These are phyloP conservation scores for Knoxdaviesia proteae DNA, from an alignment of 2,329 filamentous ascomycete genomes.

Conservation along the genomic window DNA sequence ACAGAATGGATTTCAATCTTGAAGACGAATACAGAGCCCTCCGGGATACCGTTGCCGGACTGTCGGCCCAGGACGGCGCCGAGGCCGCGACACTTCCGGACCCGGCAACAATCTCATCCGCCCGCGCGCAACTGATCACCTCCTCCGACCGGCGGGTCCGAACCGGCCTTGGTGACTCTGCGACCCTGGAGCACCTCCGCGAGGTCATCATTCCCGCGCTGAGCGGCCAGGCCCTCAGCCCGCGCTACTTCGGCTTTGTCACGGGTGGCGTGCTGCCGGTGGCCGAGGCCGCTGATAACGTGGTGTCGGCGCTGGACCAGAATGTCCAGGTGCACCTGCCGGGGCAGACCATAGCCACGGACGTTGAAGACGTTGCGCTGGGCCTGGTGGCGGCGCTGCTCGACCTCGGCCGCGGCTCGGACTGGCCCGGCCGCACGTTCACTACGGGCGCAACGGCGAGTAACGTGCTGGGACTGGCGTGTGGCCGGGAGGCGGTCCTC, in stretches of 20 bases:
- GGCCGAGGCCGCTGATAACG: slow-evolving; percentile 61
- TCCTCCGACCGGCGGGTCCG: not conserved
- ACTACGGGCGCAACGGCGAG: slow-evolving; percentile 49
- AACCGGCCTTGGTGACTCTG: not conserved
- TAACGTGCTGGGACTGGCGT: slow-evolving; percentile 59
- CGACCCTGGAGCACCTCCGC: slow-evolving; percentile 18
- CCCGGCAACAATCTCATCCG: not conserved
- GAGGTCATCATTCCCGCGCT: slow-evolving; percentile 34
- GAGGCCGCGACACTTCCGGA: not conserved
- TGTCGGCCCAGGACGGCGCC: not conserved
- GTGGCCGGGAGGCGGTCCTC: slow-evolving; percentile 43
- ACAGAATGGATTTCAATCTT: slow-evolving; percentile 1
- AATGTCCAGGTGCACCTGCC: slow-evolving; percentile 71
- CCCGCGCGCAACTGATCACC: not conserved
- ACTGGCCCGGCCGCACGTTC: slow-evolving; percentile 32
- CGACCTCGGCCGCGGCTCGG: slow-evolving; percentile 34
- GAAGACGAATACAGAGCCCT: slow-evolving; percentile 1
- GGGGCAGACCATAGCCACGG: slow-evolving; percentile 51
- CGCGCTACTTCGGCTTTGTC: slow-evolving; percentile 74
- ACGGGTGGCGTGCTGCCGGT: slow-evolving; percentile 64
- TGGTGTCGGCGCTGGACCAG: slow-evolving; percentile 67
- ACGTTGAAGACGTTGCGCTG: slow-evolving; percentile 55
- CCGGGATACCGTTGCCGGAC: not conserved
- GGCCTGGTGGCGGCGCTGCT: slow-evolving; percentile 49
- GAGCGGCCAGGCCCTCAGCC: slow-evolving; percentile 40